Base-by-base conservation (phyloP, 2,329 filamentous ascomycete genomes). In the Exophiala sp. region DNA sequence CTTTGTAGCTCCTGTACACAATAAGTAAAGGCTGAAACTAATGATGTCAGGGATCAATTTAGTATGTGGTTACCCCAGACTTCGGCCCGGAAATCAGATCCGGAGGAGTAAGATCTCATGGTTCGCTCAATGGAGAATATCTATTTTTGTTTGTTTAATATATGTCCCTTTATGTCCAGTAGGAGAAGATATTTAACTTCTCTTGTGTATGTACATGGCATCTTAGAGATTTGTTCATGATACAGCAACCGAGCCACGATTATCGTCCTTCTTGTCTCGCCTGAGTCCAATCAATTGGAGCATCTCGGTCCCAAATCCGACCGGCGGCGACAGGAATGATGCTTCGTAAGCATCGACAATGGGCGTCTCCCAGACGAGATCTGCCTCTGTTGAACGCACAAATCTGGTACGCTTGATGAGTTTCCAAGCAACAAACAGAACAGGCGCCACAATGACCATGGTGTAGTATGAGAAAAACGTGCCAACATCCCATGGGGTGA, bases 401-500 rank as follows among this genome's bases (percentile, higher is more conserved):
- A 51, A 21, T 12, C 39, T 51, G 47, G 57, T 59, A 8, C 34
- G 33, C 44, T 59, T 59, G 66, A 83, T 16, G 3, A 58, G 9
- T 44, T 61, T 61, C 58, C 58, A 61, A 14, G 42, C 47, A 1
- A 55, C 18, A 36, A 48, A 61, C 5, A 61, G 32, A 20, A 51
- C 14, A 7, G 57, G 57, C 3, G 52, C 52, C n/a, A 60, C 49
- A 36, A 54, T 43, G 18, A 55, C 52, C 56, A 55, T 58, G 43
- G 48, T 57, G 50, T 59, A 59, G 43, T 42, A 51, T 16, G 88
- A 88, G 39, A 91, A 71, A 67, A 91, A 91, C 12, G 77, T 79
- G 5, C 81, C 76, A 0, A 84, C 66, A 50, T 80, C 76, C 86
- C 85, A 90, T 0, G 85, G 83, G 47, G 89, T 66, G 63, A 91